A percentile compares a stretch with the other conserved stretches of the same genome.
Conservation (phyloP, 768 basidiomycete genomes). For the Antrodiella citrinella region DNA sequence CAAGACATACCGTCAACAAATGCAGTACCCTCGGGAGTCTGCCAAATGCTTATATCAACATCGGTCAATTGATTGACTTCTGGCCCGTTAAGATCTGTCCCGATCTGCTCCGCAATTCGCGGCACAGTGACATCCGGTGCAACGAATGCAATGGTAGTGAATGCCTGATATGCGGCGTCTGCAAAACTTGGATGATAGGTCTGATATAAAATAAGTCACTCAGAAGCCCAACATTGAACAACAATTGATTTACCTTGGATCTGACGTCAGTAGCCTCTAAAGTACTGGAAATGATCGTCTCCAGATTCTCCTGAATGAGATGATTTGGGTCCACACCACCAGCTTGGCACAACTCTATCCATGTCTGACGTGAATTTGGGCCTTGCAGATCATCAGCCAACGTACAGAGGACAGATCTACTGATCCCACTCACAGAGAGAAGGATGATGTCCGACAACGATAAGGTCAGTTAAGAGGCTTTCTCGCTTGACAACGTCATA, state of each 20-base stretch:
- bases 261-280: slow-evolving; percentile 38
- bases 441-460: slow-evolving; percentile 72
- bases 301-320: slow-evolving; percentile 42
- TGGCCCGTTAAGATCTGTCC: slow-evolving; percentile 51
- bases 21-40: slow-evolving; percentile 71
- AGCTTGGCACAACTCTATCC: slow-evolving; percentile 79
- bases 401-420: slow-evolving; percentile 38
- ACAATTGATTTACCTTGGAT: slow-evolving; percentile 34
- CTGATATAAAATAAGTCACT: slow-evolving; percentile 7
- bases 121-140: slow-evolving; percentile 63
- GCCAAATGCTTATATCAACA: slow-evolving; percentile 77
- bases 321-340: slow-evolving; percentile 59
- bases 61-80: slow-evolving; percentile 58
- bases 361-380: slow-evolving; percentile 45
- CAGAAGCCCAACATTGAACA: neutral
- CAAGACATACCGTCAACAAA: slow-evolving; percentile 64
- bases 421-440: no score
- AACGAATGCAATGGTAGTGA: slow-evolving; percentile 75
- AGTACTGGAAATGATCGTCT: slow-evolving; percentile 41
- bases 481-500: slow-evolving; percentile 35
- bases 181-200: slow-evolving; percentile 25
- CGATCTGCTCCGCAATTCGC: slow-evolving; percentile 58
- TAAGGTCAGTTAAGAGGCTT: slow-evolving; percentile 39
- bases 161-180: slow-evolving; percentile 66
- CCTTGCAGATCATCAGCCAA: slow-evolving; percentile 22